These are phyloP conservation scores for Malus hybrid DNA, from an alignment of 331 rosid species.

Conservation along the genomic window DNA sequence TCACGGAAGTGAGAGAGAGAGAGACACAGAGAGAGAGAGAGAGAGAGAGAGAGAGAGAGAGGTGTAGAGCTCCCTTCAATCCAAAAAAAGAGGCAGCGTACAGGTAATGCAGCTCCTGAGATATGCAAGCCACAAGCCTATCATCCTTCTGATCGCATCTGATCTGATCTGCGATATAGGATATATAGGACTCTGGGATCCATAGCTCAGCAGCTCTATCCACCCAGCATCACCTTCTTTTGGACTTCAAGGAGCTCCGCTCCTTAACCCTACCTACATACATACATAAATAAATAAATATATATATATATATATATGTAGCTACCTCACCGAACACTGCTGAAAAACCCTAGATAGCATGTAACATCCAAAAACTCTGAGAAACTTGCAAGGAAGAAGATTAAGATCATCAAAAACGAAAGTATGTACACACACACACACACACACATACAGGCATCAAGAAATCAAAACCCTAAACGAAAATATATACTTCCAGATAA, in stretches of 20 bases:
- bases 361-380: too few species aligned
- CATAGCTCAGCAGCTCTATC: slow-evolving; percentile 91
- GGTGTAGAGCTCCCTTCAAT: slow-evolving; percentile 99
- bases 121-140: slow-evolving; percentile 83
- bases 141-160: background rate
- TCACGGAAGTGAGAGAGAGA: background rate
- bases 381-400: too few species aligned
- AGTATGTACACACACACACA: too few species aligned
- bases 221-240: slow-evolving; percentile 56
- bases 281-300: fast-evolving
- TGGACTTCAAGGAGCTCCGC: slow-evolving; percentile 97
- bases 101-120: slow-evolving; percentile 59
- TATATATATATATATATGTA: too few species aligned
- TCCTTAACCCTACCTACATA: slow-evolving; percentile 12
- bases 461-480: background rate
- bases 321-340: background rate
- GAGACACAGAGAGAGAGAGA: background rate
- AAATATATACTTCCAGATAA: too few species aligned
- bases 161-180: background rate
- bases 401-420: too few species aligned
- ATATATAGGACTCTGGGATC: slow-evolving; percentile 74
- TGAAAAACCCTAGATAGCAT: background rate
- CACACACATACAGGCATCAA: too few species aligned
- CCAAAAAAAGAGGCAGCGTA: slow-evolving; percentile 65
- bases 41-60: background rate